These are phyloP conservation scores for Rhododendron simsii DNA, from an alignment of 148 eudicot species.

Conservation along the genomic window DNA sequence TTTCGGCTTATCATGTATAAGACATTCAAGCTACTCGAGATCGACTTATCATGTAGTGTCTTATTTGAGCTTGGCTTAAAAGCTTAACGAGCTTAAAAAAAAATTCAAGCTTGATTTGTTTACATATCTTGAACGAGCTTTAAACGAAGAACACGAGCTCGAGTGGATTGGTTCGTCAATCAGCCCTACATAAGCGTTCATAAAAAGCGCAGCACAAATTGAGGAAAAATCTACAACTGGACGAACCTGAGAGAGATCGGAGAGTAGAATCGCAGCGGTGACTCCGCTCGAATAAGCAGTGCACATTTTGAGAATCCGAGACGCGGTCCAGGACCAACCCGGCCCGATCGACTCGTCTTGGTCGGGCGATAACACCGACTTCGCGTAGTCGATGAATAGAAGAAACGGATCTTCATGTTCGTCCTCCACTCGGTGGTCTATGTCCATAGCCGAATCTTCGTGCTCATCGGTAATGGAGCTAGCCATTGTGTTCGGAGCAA, in stretches of 20 bases:
- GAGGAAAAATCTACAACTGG: not conserved
- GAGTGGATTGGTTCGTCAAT: not conserved
- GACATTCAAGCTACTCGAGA: not conserved
- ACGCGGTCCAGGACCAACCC: conserved; percentile 81
- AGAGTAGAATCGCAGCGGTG: conserved; percentile 82
- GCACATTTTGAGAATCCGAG: conserved; percentile 75
- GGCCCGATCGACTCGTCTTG: conserved; percentile 37
- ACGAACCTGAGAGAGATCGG: conserved; percentile 75
- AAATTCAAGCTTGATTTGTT: not conserved
- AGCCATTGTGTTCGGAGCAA: not conserved
- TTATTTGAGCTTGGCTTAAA: not conserved
- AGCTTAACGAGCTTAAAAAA: not conserved
- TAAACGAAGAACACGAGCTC: not conserved
- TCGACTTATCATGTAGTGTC: not conserved
- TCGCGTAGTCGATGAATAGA: conserved; percentile 64
- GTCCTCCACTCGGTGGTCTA: conserved; percentile 18
- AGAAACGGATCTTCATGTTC: conserved; percentile 54
- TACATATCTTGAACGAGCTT: not conserved
- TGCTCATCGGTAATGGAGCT: conserved; percentile 6
- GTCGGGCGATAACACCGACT: conserved; percentile 42
- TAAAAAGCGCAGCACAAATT: not conserved
- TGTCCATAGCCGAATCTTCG: conserved; percentile 41
- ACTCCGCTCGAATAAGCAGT: conserved; percentile 83
- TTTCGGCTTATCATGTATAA: too few species aligned
- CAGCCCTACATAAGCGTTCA: not conserved